These are phyloP conservation scores for Aphanomyces cochlioides DNA, from an alignment of 352 stramenopile genomes.

Conservation along the genomic window DNA sequence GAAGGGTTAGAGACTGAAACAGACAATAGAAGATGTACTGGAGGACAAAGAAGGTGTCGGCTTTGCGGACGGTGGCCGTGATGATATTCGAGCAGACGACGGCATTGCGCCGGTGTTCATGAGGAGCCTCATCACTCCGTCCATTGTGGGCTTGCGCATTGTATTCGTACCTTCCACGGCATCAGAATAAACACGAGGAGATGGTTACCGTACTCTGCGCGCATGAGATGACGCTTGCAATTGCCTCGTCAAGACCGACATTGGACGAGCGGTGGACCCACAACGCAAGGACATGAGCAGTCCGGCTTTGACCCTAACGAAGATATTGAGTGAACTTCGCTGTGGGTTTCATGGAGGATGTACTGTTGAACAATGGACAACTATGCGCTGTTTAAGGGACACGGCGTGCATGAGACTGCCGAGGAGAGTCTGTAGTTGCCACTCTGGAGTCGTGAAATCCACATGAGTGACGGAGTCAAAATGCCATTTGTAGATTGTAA, in stretches of 20 bases:
- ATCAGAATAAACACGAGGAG: too few species aligned
- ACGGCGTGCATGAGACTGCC: not conserved
- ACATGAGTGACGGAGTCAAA: slow-evolving; percentile 20
- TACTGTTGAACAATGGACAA: slow-evolving; percentile 27
- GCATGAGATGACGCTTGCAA: slow-evolving; percentile 9
- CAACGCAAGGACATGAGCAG: slow-evolving; percentile 23
- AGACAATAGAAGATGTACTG: too few species aligned
- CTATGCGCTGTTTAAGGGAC: slow-evolving; percentile 4
- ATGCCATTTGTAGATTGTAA: not conserved
- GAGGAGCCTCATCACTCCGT: slow-evolving; percentile 13
- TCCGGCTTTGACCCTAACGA: slow-evolving; percentile 22
- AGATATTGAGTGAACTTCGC: not conserved
- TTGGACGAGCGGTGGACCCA: slow-evolving; percentile 13
- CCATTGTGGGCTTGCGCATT: not conserved
- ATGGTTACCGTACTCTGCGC: not conserved
- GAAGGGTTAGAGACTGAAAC: too few species aligned
- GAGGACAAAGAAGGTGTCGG: too few species aligned
- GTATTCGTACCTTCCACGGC: not conserved
- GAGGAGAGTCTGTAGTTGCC: slow-evolving; percentile 15
- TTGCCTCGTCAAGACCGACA: slow-evolving; percentile 15
- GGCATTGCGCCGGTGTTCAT: not conserved
- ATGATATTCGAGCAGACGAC: not conserved
- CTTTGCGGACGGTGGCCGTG: too few species aligned
- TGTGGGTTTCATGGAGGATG: not conserved
- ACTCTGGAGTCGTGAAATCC: slow-evolving; percentile 3